Base-by-base conservation (phyloP, 176 grass and related monocot species). In the Aechmea fasciata region DNA sequence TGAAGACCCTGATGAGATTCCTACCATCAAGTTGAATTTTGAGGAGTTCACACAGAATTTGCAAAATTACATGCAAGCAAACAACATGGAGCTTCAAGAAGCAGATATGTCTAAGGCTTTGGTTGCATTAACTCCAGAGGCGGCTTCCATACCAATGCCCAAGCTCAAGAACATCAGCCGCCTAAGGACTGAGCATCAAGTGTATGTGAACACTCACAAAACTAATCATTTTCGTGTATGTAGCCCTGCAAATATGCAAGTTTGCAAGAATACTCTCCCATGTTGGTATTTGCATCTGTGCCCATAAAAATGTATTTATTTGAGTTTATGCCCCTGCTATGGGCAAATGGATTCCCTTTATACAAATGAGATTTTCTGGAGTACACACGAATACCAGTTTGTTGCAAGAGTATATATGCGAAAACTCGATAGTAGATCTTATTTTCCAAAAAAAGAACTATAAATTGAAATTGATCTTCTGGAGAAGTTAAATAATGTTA, bases 111-210 rank as follows among this genome's bases (percentile, higher is more conserved):
- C 85, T 14, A 85, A 78, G 73, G 86, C 88, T 41, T 72, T 96
- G 64, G 83, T 92, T 65, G 78, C 81, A 10, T 83, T 89, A 23
- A 78, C 76, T 19, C 78, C 92, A 67, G 83, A 87, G 65, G 81
- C 54, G 73, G 92, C 85, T 72, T 96, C 88, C 20, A 70, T 96
- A 68, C 92, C 92, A 79, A 88, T 78, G 71, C 79, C 76, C 41
- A 96, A 87, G 68, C 79, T 96, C 70, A 96, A 96, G 81, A 96
- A 96, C 59, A 49, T 92, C 51, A 89, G 83, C 77, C 86, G 92
- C 19, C 79, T 96, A 50, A 86, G 88, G 69, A 96, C 85, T 50
- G 88, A 92, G 71, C 88, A 96, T 85, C 85, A 89, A 85, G 92
- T 89, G 88, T 96, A 96, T 77, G 68, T 79, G 28, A 57, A 61